Evolutionary conservation across 768 basidiomycete genomes (phyloP), one percentile per base, ranked within the genome.

Genomic region (Daedaleopsis nitida): DNA sequence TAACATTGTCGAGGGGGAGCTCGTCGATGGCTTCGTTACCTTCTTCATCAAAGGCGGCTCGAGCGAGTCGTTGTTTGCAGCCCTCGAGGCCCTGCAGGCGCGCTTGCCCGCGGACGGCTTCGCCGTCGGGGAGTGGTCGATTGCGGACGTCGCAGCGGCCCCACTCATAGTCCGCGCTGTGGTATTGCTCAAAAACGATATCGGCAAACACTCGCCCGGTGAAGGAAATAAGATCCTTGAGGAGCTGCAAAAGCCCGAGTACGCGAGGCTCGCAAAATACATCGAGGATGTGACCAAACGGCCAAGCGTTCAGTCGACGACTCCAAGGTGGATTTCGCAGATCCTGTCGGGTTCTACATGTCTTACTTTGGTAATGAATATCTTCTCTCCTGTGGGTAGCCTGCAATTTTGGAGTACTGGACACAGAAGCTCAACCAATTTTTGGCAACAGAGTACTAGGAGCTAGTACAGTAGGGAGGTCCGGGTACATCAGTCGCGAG

Each of bases 141-240:
- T 83, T 51, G 88, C 86, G 8, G 88, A 89, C 64, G 81, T 82
- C 5, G 81, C 84, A 0, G 67, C 87, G 17, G 74, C 80, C 1
- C 86, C 88, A 0, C 85, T 87, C 78, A 63, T 87, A 12, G 84
- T 78, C 17, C 75, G 87, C 16, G 60, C 80, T 44, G 75, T 79
- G 37, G 60, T 83, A 0, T 45, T 68, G 32, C 61, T 83, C 35
- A 71, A 74, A 66, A 78, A 84, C 58, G 83, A 87, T 42, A 27
- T 84, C n/a, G 86, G 86, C 1, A 74, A 70, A n/a, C 88, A 73
- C 63, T 75, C 77, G 7, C 70, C 65, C 21, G 86, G 82, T 2
- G 75, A 80, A 39, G 85, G 85, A 0, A 71, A 65, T 37, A 78
- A 74, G 63, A 70, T 79, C 1, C 73, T 79, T 55, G 74, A 80